Base-by-base conservation (phyloP, 202 grass and related monocot genomes). In the Panicum hallii region DNA sequence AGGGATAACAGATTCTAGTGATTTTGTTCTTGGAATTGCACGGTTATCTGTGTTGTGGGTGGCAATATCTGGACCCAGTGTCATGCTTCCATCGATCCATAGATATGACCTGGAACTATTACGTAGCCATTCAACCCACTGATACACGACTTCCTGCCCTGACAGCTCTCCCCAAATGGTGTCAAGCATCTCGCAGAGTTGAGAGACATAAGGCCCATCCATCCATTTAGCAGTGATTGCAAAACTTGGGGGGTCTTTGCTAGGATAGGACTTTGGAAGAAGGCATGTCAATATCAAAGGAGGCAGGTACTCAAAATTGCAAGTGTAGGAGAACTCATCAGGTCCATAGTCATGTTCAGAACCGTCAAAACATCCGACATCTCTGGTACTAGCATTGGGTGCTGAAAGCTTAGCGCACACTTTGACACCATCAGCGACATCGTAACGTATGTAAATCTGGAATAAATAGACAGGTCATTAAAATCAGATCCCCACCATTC, bases 61-160 rank as follows among this genome's bases (percentile, higher is more conserved):
- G 32, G 70, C 57, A 79, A 56, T 32, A 77, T 79, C 41, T 87
- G 61, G 70, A 54, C 64, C 83, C 34, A 94, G 28, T 26, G 63
- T 83, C 74, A 97, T 77, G 80, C 13, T 86, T 14, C 72, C 43
- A 72, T 79, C 58, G 72, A 88, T 85, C 44, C 79, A 89, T 68
- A 94, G 79, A 88, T 88, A 66, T 7, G 84, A 65, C 16, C 70
- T 77, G 9, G 82, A 83, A 17, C 78, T 86, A 26, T 74, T 85
- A 43, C 76, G 75, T 23, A 94, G 81, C 90, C 90, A 97, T 22
- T 97, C 90, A 30, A 90, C 89, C 92, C 94, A 97, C 7, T 89
- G 92, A 80, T 94, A 97, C 7, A 92, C 74, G 28, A 94, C 79
- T 87, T 97, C 92, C 22, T 93, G 94, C 19, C 90, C 87, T 17